Base-by-base conservation (phyloP, 495 filamentous ascomycete species). In the Cudoniella acicularis region DNA sequence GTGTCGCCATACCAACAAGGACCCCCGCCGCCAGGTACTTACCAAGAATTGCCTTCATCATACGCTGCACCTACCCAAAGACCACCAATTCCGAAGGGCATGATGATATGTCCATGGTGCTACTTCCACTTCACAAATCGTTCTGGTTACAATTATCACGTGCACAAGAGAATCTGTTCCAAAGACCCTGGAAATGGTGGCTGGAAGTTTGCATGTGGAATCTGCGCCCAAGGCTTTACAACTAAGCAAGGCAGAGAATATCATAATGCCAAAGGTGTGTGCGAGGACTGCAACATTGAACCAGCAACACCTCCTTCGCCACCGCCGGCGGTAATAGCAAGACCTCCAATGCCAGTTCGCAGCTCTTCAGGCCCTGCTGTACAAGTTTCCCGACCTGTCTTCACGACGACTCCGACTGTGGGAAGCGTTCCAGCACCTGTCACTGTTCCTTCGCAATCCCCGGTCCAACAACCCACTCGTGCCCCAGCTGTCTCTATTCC, bases 171-270 rank as follows among this genome's bases (percentile, higher is more conserved):
- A 21, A 25, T 51, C 17, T 66, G 64, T 27, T 1, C 20, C 1
- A 59, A 53, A 43, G 36, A 23, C 18, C 18, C 23, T 51, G 18
- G 20, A 30, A 46, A 16, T 40, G 49, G 43, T 49, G 22, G 47
- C 1, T 59, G 22, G 16, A 52, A 59, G 25, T 59, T 16, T 10
- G 41, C 8, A 4, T 66, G 64, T 23, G 1, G 11, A 0, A 60
- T 57, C 27, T 66, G 64, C 41, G 23, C 27, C 10, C 56, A 62
- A 50, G 47, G 47, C 10, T 66, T 66, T 40, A 62, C 56, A n/a
- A 47, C 40, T 18, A 66, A 60, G 36, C 56, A 60, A 26, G 64
- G 64, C 1, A 41, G 52, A 17, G 24, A 51, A 11, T 64, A 64
- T 48, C 61, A 64, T 36, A 25, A 47, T 2, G 4, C 49, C n/a